Base-by-base conservation (phyloP, 768 basidiomycete species). In the Podaxis pistillaris region DNA sequence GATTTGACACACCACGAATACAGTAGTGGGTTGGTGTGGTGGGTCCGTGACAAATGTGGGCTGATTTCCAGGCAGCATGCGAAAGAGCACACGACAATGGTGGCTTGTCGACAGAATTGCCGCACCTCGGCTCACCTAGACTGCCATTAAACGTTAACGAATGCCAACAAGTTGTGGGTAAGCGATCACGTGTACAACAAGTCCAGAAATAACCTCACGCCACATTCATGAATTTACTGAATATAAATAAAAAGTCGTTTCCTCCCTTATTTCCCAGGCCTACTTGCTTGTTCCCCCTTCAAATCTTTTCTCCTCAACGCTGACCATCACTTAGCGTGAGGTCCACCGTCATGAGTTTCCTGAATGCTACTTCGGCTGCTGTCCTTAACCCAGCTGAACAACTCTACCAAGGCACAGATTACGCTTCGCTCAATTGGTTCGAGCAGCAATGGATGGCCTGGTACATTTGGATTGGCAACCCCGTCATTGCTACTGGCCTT, bases 401-500 rank as follows among this genome's bases (percentile, higher is more conserved):
- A 49, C 79, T 88, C 13, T 90, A 91, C 62, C 78, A 82, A 1
- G 74, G 78, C 65, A 78, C 83, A 22, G 88, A 91, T 73, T 78
- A 87, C 60, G 69, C 81, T 19, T 79, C 85, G 58, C 78, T 93
- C 44, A 84, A 71, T 64, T 89, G 85, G 87, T 64, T 88, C 55
- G 95, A 96, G 76, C 81, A 86, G 62, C 80, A 86, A 68, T 98
- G 95, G 94, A 88, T 81, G 55, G 76, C 83, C 22, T 97, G 92
- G 89, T 98, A 96, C 68, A 75, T 91, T 49, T 87, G 80, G 79
- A 87, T 96, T 52, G 93, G 87, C 59, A 94, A 96, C 79, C 94
- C 95, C 0, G 72, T 94, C 60, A 81, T 98, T 66, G 97, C 97
- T 12, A 99, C 97, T 0, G 96, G 96, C 57, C 78, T 99, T 60